Conservation (phyloP, 306 rosid genomes). For the Luffa aegyptiaca region DNA sequence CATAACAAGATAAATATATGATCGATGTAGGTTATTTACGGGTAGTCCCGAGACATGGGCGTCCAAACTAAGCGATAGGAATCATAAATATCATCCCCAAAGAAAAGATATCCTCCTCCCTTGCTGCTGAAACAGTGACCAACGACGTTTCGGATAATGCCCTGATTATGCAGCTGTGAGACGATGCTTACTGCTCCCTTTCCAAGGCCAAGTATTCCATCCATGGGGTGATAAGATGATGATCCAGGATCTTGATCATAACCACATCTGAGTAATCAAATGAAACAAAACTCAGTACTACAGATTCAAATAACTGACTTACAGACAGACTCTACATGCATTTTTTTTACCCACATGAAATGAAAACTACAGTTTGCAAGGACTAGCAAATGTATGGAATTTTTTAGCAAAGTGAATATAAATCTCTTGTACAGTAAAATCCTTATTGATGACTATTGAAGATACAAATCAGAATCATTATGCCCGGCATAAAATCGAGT, state of each 20-base stretch:
- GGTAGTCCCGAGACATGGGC: constrained; percentile 41
- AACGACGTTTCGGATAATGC: constrained; percentile 49
- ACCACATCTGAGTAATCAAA: constrained; percentile 58
- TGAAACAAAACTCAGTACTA: not conserved
- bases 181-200: constrained; percentile 66
- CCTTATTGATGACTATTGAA: not conserved
- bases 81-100: constrained; percentile 57
- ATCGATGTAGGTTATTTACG: constrained; percentile 34
- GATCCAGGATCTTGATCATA: constrained; percentile 64
- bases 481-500: not conserved
- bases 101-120: constrained; percentile 87
- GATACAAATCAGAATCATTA: not conserved
- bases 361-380: not conserved
- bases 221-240: constrained; percentile 55
- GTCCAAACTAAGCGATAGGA: constrained; percentile 50
- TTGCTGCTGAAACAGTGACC: constrained; percentile 75
- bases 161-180: constrained; percentile 68
- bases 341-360: not conserved
- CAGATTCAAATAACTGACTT: not conserved
- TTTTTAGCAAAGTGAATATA: not conserved
- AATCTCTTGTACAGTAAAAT: not conserved
- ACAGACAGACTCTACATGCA: not conserved
- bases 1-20: not conserved
- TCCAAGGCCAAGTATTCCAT: constrained; percentile 91
- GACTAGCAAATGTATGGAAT: not conserved